Base-by-base conservation (phyloP, 164 flowering plant species). In the Piper longum region DNA sequence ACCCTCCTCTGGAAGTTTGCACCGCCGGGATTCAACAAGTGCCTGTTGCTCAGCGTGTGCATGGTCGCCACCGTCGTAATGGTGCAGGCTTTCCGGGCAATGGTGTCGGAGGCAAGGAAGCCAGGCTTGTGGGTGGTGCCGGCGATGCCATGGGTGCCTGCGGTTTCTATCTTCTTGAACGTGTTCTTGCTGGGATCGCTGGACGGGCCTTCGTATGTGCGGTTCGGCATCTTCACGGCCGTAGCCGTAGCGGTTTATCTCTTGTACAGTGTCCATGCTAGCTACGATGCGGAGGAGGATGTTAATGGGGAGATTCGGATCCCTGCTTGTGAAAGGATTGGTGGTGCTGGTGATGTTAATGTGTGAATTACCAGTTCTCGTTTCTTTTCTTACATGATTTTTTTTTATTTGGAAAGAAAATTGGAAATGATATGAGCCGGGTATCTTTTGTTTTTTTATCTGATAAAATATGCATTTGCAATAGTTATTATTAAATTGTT, bases 101-200 rank as follows among this genome's bases (percentile, higher is more conserved):
- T 75, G 65, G 92, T 86, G 5, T 82, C 86, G 0, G 95, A 88
- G 66, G 85, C 83, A 7, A 70, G 82, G 5, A 83, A 82, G 58
- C 97, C 98, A 2, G 88, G 85, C 74, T 80, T 77, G 54, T 93
- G 97, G 97, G 92, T 90, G 3, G 92, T 90, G 39, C 98, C 97
- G 0, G 58, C 85, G 52, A 90, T 90, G 98, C 98, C 98, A 8
- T 90, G 93, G 96, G 66, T 87, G 6, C 97, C 98, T 4, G 78
- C 83, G 7, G 44, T 76, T 3, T 86, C 96, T 4, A 84, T 90
- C 62, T 88, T 86, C 69, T 74, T 93, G 63, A 90, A 90, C 70
- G 73, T 93, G 42, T 93, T 93, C 75, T 63, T 93, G 80, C 57
- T 93, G 72, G 97, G 95, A 26, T 72, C 86, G 4, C 79, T 88